Evolutionary conservation across 768 basidiomycete genomes (phyloP).

Genomic region (Auricularia auricula-judae): DNA sequence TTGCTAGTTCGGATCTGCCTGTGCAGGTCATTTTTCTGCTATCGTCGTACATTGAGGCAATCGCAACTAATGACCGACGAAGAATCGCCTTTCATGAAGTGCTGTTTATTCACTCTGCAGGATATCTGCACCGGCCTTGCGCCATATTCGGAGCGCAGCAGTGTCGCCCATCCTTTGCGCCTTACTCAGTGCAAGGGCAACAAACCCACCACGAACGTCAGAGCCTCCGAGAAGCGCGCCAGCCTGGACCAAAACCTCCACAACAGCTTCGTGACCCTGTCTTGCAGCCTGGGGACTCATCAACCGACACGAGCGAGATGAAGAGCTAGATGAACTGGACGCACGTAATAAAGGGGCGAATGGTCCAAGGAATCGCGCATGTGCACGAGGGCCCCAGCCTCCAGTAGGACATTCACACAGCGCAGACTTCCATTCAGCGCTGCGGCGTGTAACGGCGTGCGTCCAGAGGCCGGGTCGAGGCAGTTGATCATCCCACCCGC

Average conservation of each 20-base stretch:
- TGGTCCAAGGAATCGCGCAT: slow-evolving; percentile 70
- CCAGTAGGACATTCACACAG: slow-evolving; percentile 39
- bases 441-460: slow-evolving; percentile 71
- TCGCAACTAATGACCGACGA: too few relatives aligned
- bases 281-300: slow-evolving; percentile 50
- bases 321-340: neutral
- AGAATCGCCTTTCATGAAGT: neutral
- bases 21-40: too few relatives aligned
- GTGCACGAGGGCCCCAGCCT: slow-evolving; percentile 73
- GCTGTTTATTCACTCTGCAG: neutral
- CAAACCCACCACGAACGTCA: slow-evolving; percentile 51
- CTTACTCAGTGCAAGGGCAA: slow-evolving; percentile 31
- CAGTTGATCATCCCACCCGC: slow-evolving; percentile 66
- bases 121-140: slow-evolving; percentile 32
- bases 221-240: slow-evolving; percentile 65
- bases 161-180: slow-evolving; percentile 32
- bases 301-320: slow-evolving; percentile 1
- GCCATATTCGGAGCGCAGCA: slow-evolving; percentile 40
- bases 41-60: too few relatives aligned
- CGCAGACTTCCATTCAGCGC: slow-evolving; percentile 50
- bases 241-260: slow-evolving; percentile 54
- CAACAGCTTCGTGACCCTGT: slow-evolving; percentile 50
- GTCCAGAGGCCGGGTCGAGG: slow-evolving; percentile 56
- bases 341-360: slow-evolving; percentile 72
- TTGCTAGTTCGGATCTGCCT: too few relatives aligned